Percentiles rank a stretch among this genome's conserved stretches.
These are phyloP conservation scores for Aspergillus fijiensis DNA, from an alignment of 2,329 filamentous ascomycete species.

Conservation along the genomic window DNA sequence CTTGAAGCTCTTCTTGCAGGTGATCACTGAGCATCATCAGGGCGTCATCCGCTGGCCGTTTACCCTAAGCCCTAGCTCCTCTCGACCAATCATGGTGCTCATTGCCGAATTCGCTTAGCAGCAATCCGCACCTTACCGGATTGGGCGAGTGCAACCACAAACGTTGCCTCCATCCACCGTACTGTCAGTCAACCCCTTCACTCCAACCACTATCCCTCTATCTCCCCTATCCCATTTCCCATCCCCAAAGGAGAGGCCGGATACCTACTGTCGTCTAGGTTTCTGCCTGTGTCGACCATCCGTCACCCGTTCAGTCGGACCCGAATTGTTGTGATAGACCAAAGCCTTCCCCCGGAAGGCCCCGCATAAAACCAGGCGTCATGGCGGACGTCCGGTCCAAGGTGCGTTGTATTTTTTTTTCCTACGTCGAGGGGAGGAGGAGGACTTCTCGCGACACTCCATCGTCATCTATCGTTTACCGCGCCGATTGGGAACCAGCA, in stretches of 20 bases:
- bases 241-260: constrained; percentile 28
- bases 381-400: constrained; percentile 55
- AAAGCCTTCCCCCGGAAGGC: constrained; percentile 53
- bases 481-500: neutral
- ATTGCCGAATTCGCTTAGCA: constrained; percentile 39
- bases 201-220: constrained; percentile 21
- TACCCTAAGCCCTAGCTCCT: constrained; percentile 44
- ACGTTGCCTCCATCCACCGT: constrained; percentile 31
- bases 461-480: neutral
- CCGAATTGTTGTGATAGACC: constrained; percentile 50
- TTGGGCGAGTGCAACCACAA: constrained; percentile 37
- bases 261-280: constrained; percentile 31
- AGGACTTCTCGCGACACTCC: neutral
- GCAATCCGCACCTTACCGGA: constrained; percentile 37
- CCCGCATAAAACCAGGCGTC: constrained; percentile 48
- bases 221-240: neutral
- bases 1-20: neutral
- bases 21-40: constrained; percentile 1
- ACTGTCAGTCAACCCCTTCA: constrained; percentile 26
- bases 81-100: constrained; percentile 21
- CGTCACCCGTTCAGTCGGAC: constrained; percentile 24
- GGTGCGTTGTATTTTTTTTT: constrained; percentile 37
- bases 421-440: neutral
- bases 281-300: constrained; percentile 36
- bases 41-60: constrained; percentile 4